phyloP scores from a whole-genome alignment of 2,329 filamentous ascomycete species.

The Colletotrichum sp. region DNA sequence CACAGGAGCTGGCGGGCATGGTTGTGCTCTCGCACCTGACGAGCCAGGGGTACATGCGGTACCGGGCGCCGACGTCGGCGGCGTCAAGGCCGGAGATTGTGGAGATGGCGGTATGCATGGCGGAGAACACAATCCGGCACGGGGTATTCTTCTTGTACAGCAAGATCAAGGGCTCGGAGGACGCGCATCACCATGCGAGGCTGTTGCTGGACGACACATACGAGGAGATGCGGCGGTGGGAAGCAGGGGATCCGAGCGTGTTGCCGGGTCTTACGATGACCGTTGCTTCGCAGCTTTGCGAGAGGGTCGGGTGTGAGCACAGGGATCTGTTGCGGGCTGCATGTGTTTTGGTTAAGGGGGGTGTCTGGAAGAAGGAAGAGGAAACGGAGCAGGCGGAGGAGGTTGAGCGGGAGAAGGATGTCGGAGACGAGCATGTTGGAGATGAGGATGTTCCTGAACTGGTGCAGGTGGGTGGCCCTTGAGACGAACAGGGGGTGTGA shows the following conservation, averaged over 20 bases:
- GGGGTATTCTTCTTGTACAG: conserved; percentile 19
- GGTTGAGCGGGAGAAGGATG: neutral
- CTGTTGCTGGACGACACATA: conserved; percentile 16
- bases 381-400: neutral
- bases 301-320: conserved; percentile 6
- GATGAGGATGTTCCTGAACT: neutral
- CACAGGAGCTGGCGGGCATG: conserved; percentile 12
- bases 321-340: conserved; percentile 1
- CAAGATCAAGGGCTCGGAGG: neutral
- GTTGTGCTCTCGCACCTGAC: conserved; percentile 7
- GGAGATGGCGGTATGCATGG: conserved; percentile 18
- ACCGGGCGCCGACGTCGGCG: neutral
- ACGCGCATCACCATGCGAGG: conserved; percentile 4
- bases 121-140: conserved; percentile 19
- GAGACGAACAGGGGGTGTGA: neutral
- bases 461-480: neutral
- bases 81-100: neutral
- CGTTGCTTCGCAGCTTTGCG: neutral
- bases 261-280: conserved; percentile 21
- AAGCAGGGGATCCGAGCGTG: conserved; percentile 11
- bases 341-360: conserved; percentile 7
- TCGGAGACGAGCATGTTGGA: neutral
- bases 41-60: conserved; percentile 14
- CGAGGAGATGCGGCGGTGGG: conserved; percentile 19
- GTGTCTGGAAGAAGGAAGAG: neutral